These are phyloP conservation scores for Schizosaccharomyces japonicus DNA, from an alignment of 805 yeast genomes.

Conservation along the genomic window DNA sequence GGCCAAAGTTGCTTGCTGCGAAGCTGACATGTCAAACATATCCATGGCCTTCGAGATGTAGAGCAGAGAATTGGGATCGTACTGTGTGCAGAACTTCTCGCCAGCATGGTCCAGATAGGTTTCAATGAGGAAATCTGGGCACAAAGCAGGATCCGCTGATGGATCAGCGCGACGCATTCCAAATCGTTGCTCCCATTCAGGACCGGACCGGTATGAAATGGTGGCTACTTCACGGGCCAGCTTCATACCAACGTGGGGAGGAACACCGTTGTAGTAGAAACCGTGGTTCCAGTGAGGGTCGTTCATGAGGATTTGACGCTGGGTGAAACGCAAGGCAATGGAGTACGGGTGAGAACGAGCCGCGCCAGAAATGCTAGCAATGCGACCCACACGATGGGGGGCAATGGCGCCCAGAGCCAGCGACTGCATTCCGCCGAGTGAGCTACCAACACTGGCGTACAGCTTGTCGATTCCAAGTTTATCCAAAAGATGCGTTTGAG, in stretches of 20 bases:
- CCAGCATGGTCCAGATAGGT: constrained; percentile 89
- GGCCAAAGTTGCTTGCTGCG: constrained; percentile 2
- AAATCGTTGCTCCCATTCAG: constrained; percentile 87
- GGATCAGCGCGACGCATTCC: constrained; percentile 76
- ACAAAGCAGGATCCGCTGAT: constrained; percentile 53
- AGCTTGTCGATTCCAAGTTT: constrained; percentile 40
- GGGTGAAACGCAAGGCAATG: constrained; percentile 80
- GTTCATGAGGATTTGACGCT: constrained; percentile 61
- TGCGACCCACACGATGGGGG: constrained; percentile 34
- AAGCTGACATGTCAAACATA: constrained; percentile 38
- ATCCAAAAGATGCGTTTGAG: constrained; percentile 50
- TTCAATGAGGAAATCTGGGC: constrained; percentile 82
- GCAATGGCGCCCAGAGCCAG: constrained; percentile 50
- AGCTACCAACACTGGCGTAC: constrained; percentile 66
- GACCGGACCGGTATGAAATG: constrained; percentile 81
- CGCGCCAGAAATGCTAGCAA: constrained; percentile 72
- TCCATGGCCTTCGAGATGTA: constrained; percentile 90
- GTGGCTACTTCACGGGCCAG: constrained; percentile 84
- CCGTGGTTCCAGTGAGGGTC: constrained; percentile 92
- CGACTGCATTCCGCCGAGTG: constrained; percentile 98
- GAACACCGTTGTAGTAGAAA: constrained; percentile 49
- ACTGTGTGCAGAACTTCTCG: constrained; percentile 73
- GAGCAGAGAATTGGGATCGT: constrained; percentile 70
- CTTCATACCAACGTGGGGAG: constrained; percentile 90
- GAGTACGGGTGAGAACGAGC: constrained; percentile 87